A percentile compares a stretch with the other conserved stretches of the same genome.
Conservation (phyloP, 495 filamentous ascomycete species). For the Elaphomyces granulatus region DNA sequence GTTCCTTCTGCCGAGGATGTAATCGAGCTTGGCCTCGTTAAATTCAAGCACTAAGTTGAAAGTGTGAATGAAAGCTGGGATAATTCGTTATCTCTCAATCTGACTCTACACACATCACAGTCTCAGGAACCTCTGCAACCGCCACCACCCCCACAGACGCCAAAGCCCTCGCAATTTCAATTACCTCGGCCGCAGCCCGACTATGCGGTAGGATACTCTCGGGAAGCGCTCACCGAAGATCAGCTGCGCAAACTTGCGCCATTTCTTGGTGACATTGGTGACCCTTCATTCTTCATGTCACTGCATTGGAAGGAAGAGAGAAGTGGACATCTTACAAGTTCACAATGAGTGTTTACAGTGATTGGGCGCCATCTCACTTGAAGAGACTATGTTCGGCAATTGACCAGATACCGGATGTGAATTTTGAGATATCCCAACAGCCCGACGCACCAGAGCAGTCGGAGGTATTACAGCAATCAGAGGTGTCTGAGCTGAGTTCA, state of each 20-base stretch:
- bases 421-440: too few relatives aligned
- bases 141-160: too few relatives aligned
- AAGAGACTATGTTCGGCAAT: slow-evolving; percentile 18
- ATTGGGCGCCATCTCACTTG: slow-evolving; percentile 26
- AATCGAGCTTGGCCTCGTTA: background rate
- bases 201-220: slow-evolving; percentile 18
- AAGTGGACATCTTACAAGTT: slow-evolving; percentile 23
- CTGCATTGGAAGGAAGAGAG: slow-evolving; percentile 5
- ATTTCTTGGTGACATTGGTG: background rate
- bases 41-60: background rate
- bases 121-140: too few relatives aligned
- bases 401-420: too few relatives aligned
- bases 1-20: background rate
- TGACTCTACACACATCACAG: too few relatives aligned
- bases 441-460: too few relatives aligned
- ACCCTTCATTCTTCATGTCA: slow-evolving; percentile 6
- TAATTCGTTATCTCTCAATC: too few relatives aligned
- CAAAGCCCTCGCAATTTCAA: too few relatives aligned
- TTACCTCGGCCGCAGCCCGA: slow-evolving; percentile 13
- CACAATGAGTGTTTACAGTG: slow-evolving; percentile 27
- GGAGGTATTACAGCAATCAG: too few relatives aligned
- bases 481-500: too few relatives aligned
- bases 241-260: slow-evolving; percentile 19
- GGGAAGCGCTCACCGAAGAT: slow-evolving; percentile 22
- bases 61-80: background rate